phyloP scores from a whole-genome alignment of 1,139 yeast species.

The Yamadazyma conglobata region DNA sequence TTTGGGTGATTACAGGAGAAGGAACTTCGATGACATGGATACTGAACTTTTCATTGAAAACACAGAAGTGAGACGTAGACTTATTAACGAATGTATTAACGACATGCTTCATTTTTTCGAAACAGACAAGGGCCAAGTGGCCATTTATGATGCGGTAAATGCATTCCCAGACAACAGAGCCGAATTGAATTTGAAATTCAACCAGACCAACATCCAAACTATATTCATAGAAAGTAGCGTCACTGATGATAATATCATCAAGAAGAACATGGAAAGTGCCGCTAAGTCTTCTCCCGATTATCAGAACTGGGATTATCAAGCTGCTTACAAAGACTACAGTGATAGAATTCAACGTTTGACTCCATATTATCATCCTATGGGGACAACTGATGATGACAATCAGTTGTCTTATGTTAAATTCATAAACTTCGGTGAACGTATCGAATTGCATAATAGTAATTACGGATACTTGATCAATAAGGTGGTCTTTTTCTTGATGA shows the following conservation, averaged over 20 bases:
- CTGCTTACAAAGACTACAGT: constrained; percentile 60
- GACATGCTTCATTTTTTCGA: constrained; percentile 73
- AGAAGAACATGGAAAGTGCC: constrained; percentile 72
- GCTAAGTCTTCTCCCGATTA: constrained; percentile 91
- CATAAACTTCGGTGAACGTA: constrained; percentile 85
- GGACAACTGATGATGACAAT: constrained; percentile 35
- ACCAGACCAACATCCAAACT: constrained; percentile 62
- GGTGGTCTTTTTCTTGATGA: constrained; percentile 86
- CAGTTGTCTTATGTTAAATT: constrained; percentile 73
- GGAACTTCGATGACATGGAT: constrained; percentile 47
- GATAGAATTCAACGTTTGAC: constrained; percentile 50
- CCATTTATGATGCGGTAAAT: constrained; percentile 93
- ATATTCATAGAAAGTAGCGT: constrained; percentile 86
- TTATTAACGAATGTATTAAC: constrained; percentile 60
- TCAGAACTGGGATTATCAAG: constrained; percentile 61
- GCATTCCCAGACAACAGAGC: constrained; percentile 69
- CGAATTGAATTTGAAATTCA: constrained; percentile 53
- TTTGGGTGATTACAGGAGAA: constrained; percentile 86
- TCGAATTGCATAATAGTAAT: constrained; percentile 75
- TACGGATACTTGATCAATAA: constrained; percentile 87
- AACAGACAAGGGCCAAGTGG: constrained; percentile 83
- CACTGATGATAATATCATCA: constrained; percentile 66
- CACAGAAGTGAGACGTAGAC: constrained; percentile 56
- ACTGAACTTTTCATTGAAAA: constrained; percentile 65
- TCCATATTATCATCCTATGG: constrained; percentile 52